These are phyloP conservation scores for Thinopyrum obtusiflorum DNA, from an alignment of 202 grass and related monocot species.

Conservation along the genomic window DNA sequence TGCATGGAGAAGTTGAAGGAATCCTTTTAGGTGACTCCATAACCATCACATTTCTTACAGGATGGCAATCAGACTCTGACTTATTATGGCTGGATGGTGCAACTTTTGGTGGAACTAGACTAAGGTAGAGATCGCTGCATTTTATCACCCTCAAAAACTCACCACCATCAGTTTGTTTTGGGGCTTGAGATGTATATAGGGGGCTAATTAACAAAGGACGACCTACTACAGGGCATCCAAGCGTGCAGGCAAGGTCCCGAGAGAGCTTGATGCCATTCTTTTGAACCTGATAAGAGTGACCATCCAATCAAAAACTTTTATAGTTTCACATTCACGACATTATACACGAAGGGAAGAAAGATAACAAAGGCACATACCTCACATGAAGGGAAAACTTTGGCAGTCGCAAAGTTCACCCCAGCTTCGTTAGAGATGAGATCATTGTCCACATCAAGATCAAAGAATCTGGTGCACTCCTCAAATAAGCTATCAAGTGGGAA, in stretches of 20 bases:
- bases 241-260: constrained; percentile 75
- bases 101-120: constrained; percentile 44
- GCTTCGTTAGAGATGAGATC: constrained; percentile 40
- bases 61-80: background rate
- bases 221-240: constrained; percentile 56
- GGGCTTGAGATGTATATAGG: constrained; percentile 31
- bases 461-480: constrained; percentile 43
- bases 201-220: constrained; percentile 56
- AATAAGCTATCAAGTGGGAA: constrained; percentile 52
- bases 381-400: constrained; percentile 57
- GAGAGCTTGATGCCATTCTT: constrained; percentile 79
- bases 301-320: constrained; percentile 13
- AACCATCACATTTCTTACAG: constrained; percentile 27
- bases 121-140: constrained; percentile 69
- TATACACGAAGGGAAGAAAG: background rate
- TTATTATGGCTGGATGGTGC: constrained; percentile 24
- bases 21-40: constrained; percentile 45
- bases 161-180: constrained; percentile 16
- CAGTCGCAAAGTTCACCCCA: constrained; percentile 69
- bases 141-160: constrained; percentile 36
- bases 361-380: constrained; percentile 39
- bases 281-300: constrained; percentile 49
- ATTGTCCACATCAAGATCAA: constrained; percentile 52
- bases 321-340: background rate
- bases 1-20: constrained; percentile 33